A percentile compares a stretch with the other conserved stretches of the same genome.
phyloP scores from a whole-genome alignment of 768 basidiomycete species.

The Mycena epipterygia region DNA sequence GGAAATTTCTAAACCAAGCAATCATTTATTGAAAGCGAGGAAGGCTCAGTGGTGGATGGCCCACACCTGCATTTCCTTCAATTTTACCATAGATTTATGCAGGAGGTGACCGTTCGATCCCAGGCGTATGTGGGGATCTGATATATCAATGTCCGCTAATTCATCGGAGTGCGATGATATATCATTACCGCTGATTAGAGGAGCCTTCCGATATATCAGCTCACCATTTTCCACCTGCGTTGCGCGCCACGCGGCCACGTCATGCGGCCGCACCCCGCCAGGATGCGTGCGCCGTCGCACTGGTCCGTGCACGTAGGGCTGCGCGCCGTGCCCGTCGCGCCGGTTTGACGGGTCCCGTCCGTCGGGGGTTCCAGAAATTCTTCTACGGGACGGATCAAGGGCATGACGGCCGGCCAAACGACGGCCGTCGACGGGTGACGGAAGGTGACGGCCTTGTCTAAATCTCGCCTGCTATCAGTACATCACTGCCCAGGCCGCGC shows the following conservation, averaged over 20 bases:
- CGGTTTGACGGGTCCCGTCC: conserved; percentile 1
- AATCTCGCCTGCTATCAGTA: conserved; percentile 5
- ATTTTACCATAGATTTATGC: neutral
- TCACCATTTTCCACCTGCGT: too few relatives aligned
- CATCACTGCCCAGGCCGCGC: conserved; percentile 3
- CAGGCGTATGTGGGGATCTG: too few relatives aligned
- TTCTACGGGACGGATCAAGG: conserved; percentile 12
- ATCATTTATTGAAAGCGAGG: too few relatives aligned
- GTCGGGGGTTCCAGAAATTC: neutral
- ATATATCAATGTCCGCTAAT: too few relatives aligned
- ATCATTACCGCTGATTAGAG: too few relatives aligned
- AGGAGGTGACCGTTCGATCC: neutral
- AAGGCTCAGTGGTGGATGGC: neutral
- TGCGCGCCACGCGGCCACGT: too few relatives aligned
- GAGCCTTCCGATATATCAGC: too few relatives aligned
- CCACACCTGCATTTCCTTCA: neutral
- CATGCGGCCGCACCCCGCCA: too few relatives aligned
- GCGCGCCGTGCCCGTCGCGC: neutral
- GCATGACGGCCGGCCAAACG: conserved; percentile 7
- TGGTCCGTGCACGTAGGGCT: neutral
- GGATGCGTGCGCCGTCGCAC: too few relatives aligned
- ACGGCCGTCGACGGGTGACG: conserved; percentile 17
- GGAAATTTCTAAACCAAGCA: neutral
- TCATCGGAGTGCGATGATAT: too few relatives aligned
- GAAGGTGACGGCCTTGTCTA: conserved; percentile 10